A percentile compares a stretch with the other conserved stretches of the same genome.
Conservation (phyloP, 805 yeast genomes). For the Cyberlindnera mississippiensis region DNA sequence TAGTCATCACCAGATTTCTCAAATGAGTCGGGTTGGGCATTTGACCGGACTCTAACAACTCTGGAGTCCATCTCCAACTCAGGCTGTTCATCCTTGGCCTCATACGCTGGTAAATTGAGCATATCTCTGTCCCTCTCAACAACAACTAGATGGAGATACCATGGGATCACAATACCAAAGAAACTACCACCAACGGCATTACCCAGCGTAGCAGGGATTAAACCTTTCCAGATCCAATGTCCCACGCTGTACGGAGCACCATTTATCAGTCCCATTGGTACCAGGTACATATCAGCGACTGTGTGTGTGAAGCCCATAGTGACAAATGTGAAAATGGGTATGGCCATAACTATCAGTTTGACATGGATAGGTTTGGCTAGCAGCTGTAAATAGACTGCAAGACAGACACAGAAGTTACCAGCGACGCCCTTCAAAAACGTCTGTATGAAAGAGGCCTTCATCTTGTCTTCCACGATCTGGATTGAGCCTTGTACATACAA, state of each 20-base stretch:
- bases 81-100: constrained; percentile 77
- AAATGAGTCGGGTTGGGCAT: constrained; percentile 8
- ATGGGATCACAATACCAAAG: constrained; percentile 63
- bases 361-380: constrained; percentile 81
- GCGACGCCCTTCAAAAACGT: constrained; percentile 68
- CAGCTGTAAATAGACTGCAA: constrained; percentile 72
- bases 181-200: constrained; percentile 75
- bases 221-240: constrained; percentile 63
- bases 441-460: constrained; percentile 49
- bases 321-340: constrained; percentile 79
- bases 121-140: constrained; percentile 66
- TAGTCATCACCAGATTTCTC: constrained; percentile 2
- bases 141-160: constrained; percentile 66
- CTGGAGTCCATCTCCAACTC: constrained; percentile 73
- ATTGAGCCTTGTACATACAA: constrained; percentile 45
- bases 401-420: constrained; percentile 72
- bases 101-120: constrained; percentile 63
- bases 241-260: constrained; percentile 63
- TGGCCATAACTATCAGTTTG: constrained; percentile 53
- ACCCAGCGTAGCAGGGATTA: constrained; percentile 70
- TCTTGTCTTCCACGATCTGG: constrained; percentile 40
- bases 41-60: constrained; percentile 50
- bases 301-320: constrained; percentile 73
- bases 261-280: constrained; percentile 64
- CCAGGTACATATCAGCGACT: constrained; percentile 76